Evolutionary conservation across 805 yeast genomes (phyloP).

Genomic region (Yamadazyma philogaea): DNA sequence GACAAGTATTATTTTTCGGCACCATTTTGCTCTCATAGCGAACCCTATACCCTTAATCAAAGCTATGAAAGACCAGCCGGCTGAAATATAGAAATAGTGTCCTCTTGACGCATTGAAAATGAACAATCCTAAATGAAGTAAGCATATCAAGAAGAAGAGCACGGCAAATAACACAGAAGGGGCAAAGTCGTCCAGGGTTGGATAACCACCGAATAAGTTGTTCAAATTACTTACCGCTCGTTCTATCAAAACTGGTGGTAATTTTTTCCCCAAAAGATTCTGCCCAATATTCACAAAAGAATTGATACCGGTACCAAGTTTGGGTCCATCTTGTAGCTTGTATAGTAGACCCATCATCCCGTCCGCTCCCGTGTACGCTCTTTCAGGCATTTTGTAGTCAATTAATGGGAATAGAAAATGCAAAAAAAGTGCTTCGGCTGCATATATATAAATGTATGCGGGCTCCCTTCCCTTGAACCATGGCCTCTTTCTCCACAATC

Average conservation of each 20-base stretch:
- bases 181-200: slow-evolving; percentile 48
- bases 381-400: slow-evolving; percentile 4
- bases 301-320: slow-evolving; percentile 27
- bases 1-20: slow-evolving; percentile 43
- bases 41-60: slow-evolving; percentile 56
- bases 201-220: slow-evolving; percentile 64
- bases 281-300: slow-evolving; percentile 16
- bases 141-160: slow-evolving; percentile 44
- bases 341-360: slow-evolving; percentile 24
- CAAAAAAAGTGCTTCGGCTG: too few species aligned
- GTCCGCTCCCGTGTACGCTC: slow-evolving; percentile 18
- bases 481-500: not conserved
- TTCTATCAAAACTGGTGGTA: slow-evolving; percentile 40
- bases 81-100: slow-evolving; percentile 55
- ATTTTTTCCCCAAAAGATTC: slow-evolving; percentile 26
- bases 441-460: too few species aligned
- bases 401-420: not conserved
- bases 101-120: slow-evolving; percentile 49
- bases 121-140: slow-evolving; percentile 49
- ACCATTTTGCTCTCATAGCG: slow-evolving; percentile 57
- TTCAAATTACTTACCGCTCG: slow-evolving; percentile 41
- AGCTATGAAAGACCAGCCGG: slow-evolving; percentile 52
- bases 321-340: slow-evolving; percentile 23
- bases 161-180: slow-evolving; percentile 58
- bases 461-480: too few species aligned